Conservation (phyloP, 768 basidiomycete genomes). For the Lactifluus subvellereus region DNA sequence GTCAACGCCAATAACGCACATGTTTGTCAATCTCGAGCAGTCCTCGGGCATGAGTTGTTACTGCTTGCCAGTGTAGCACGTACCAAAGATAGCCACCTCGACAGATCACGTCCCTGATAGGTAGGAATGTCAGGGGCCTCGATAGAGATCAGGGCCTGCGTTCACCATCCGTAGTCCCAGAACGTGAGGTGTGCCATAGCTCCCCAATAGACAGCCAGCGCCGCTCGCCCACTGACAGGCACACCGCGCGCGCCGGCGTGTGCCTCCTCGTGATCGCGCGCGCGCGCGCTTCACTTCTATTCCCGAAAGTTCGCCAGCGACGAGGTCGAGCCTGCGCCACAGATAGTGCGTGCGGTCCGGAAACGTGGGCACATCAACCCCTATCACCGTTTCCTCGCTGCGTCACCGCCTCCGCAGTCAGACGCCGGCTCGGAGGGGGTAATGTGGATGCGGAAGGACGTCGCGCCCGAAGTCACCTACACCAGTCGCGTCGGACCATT, state of each 20-base stretch:
- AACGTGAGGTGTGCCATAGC: constrained; percentile 59
- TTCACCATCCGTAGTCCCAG: constrained; percentile 53
- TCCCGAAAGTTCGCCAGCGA: constrained; percentile 40
- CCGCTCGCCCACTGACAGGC: constrained; percentile 52
- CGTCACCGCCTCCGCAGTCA: too few relatives aligned
- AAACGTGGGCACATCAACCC: too few relatives aligned
- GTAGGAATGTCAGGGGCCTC: background rate
- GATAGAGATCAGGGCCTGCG: too few relatives aligned
- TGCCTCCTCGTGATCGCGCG: constrained; percentile 54
- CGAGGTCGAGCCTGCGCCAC: constrained; percentile 4
- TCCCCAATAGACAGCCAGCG: constrained; percentile 60
- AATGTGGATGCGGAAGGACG: constrained; percentile 44
- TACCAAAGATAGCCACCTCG: constrained; percentile 55
- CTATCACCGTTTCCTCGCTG: background rate
- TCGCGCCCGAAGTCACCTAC: constrained; percentile 35
- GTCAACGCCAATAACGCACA: background rate
- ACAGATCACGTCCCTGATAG: constrained; percentile 52
- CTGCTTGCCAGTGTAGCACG: background rate
- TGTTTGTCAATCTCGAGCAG: background rate
- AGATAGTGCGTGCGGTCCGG: too few relatives aligned
- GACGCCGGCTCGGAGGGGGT: background rate
- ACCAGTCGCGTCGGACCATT: constrained; percentile 46
- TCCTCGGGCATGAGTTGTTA: background rate
- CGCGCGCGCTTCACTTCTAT: constrained; percentile 57
- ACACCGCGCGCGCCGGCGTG: constrained; percentile 50